A percentile compares a stretch with the other conserved stretches of the same genome.
phyloP scores from a whole-genome alignment of 1,284 basidiomycete genomes.

The Apiotrichum siamense region DNA sequence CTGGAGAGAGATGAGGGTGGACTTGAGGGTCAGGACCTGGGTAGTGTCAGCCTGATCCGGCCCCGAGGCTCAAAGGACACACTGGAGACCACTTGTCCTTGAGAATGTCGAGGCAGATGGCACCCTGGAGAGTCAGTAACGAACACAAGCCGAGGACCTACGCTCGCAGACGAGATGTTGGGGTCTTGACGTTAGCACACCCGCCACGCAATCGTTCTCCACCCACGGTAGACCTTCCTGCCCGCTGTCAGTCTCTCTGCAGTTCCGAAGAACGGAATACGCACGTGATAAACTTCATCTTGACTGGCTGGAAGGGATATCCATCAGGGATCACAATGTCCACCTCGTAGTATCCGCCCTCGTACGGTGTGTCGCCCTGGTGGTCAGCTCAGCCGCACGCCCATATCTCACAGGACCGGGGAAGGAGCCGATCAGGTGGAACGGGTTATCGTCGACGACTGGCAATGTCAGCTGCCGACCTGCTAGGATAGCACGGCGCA shows the following conservation, averaged over 20 bases:
- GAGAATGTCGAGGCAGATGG: conserved; percentile 59
- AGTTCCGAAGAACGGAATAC: conserved; percentile 56
- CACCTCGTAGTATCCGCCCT: conserved; percentile 88
- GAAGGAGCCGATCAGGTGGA: conserved; percentile 82
- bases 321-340: conserved; percentile 92
- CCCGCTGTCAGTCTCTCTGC: conserved; percentile 4
- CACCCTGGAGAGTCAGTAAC: conserved; percentile 37
- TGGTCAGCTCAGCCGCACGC: neutral
- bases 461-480: no score
- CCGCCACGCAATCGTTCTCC: neutral
- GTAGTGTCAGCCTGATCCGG: neutral
- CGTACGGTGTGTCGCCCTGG: conserved; percentile 74
- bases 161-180: conserved; percentile 89
- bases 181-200: conserved; percentile 52
- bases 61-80: conserved; percentile 4
- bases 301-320: conserved; percentile 95
- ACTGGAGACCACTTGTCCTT: conserved; percentile 73
- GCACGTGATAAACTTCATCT: conserved; percentile 91
- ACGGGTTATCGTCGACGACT: conserved; percentile 77
- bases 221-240: conserved; percentile 77
- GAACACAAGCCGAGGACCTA: conserved; percentile 13
- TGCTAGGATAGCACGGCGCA: no score
- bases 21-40: conserved; percentile 84
- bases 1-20: conserved; percentile 92
- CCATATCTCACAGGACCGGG: conserved; percentile 66